Evolutionary conservation across 352 stramenopile species (phyloP).

Genomic region (Phytophthora sansomeana): DNA sequence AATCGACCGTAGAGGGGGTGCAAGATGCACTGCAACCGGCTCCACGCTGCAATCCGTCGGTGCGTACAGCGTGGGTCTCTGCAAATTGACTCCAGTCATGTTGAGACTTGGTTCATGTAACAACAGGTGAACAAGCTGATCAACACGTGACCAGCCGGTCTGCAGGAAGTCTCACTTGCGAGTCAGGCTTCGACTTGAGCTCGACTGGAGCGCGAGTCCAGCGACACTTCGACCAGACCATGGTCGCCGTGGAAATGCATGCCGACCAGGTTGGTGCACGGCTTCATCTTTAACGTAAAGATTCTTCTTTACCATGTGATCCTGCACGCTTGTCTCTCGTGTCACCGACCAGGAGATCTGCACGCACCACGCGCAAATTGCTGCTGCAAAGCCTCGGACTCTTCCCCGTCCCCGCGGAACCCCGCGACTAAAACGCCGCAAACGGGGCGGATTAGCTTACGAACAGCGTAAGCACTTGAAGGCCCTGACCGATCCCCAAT

Average conservation of each 20-base stretch:
- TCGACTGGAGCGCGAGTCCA: background rate
- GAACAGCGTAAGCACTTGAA: constrained; percentile 15
- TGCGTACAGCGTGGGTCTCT: background rate
- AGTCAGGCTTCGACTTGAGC: background rate
- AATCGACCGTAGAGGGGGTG: constrained; percentile 6
- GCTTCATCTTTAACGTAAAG: background rate
- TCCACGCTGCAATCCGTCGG: constrained; percentile 1
- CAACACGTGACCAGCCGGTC: background rate
- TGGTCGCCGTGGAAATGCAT: constrained; percentile 4
- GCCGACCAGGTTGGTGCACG: constrained; percentile 16
- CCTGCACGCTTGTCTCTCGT: constrained; percentile 9
- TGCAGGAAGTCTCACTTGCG: constrained; percentile 5
- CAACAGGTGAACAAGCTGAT: constrained; percentile 19
- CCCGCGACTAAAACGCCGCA: constrained; percentile 22
- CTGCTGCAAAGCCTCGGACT: constrained; percentile 19
- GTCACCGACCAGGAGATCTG: constrained; percentile 19
- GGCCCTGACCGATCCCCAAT: background rate
- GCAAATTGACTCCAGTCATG: background rate
- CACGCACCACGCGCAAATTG: no score
- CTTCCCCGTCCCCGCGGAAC: constrained; percentile 19
- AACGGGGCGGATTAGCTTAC: constrained; percentile 9
- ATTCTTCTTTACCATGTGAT: constrained; percentile 10
- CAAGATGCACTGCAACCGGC: background rate
- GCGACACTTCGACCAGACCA: constrained; percentile 1
- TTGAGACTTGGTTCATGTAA: background rate